A percentile compares a stretch with the other conserved stretches of the same genome.
Evolutionary conservation across 306 rosid species (phyloP).

Genomic region (Citrullus amarus): DNA sequence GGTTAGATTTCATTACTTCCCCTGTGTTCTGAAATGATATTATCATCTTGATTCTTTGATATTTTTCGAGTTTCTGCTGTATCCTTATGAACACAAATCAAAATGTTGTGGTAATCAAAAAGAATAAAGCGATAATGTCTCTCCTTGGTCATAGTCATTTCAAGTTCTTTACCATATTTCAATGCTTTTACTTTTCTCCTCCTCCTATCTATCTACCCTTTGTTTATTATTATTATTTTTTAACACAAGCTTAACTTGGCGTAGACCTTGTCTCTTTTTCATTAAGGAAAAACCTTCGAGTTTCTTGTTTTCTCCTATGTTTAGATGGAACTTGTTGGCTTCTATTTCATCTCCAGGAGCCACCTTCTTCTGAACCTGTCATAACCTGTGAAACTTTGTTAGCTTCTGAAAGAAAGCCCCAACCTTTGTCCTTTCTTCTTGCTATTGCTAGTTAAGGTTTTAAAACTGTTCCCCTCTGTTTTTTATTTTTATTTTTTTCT

Average conservation of each 20-base stretch:
- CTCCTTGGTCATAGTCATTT: neutral
- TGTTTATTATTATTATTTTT: neutral
- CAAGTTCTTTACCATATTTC: neutral
- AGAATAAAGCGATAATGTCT: neutral
- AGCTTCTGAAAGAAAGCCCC: neutral
- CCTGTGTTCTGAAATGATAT: neutral
- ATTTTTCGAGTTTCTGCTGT: neutral
- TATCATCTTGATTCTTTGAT: conserved; percentile 1
- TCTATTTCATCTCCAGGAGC: neutral
- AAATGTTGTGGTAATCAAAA: neutral
- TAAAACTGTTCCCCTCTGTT: neutral
- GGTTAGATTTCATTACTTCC: neutral
- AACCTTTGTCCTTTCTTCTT: conserved; percentile 1
- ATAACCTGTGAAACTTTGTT: neutral
- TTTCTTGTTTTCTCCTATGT: neutral
- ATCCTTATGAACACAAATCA: neutral
- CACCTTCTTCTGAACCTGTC: neutral
- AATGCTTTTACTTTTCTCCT: neutral
- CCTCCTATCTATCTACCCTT: neutral
- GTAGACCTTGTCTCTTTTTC: neutral
- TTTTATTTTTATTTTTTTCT: neutral
- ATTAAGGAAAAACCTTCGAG: neutral
- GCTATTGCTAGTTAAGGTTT: neutral
- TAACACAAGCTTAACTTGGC: neutral
- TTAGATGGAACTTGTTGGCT: neutral